Percentiles rank a stretch among this genome's conserved stretches.
Conservation (phyloP, 306 rosid genomes). For the Canavalia ensiformis region DNA sequence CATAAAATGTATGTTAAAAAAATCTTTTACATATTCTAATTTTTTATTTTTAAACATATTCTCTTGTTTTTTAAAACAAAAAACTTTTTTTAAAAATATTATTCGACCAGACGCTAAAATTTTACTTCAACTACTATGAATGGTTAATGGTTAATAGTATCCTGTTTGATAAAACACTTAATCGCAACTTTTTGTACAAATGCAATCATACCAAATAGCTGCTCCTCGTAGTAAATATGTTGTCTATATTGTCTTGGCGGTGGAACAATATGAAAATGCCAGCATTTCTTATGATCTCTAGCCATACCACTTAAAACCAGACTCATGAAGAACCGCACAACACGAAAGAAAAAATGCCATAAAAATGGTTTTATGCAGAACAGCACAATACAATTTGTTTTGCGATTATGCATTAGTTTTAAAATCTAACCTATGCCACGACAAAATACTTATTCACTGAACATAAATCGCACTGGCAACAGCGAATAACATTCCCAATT, state of each 20-base stretch:
- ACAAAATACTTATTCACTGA: slow-evolving; percentile 48
- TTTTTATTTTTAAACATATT: no score
- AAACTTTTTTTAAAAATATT: no score
- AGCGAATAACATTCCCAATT: slow-evolving; percentile 48
- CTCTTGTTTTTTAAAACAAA: no score
- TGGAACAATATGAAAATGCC: slow-evolving; percentile 24
- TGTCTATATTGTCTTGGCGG: background rate
- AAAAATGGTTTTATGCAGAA: background rate
- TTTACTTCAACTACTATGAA: background rate
- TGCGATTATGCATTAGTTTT: slow-evolving; percentile 25
- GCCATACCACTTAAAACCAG: slow-evolving; percentile 12
- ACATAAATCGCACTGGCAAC: slow-evolving; percentile 48
- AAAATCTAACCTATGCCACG: slow-evolving; percentile 39
- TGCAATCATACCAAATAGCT: background rate
- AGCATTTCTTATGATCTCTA: background rate
- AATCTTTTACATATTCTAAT: no score
- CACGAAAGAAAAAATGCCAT: no score
- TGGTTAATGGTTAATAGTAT: background rate
- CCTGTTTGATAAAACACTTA: background rate
- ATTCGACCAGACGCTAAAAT: no score
- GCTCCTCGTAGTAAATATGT: background rate
- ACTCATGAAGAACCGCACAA: no score
- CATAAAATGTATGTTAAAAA: no score
- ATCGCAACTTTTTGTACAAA: background rate
- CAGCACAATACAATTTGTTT: slow-evolving; percentile 34